phyloP scores from a whole-genome alignment of 1,284 basidiomycete genomes.

The Tylopilus sp. region DNA sequence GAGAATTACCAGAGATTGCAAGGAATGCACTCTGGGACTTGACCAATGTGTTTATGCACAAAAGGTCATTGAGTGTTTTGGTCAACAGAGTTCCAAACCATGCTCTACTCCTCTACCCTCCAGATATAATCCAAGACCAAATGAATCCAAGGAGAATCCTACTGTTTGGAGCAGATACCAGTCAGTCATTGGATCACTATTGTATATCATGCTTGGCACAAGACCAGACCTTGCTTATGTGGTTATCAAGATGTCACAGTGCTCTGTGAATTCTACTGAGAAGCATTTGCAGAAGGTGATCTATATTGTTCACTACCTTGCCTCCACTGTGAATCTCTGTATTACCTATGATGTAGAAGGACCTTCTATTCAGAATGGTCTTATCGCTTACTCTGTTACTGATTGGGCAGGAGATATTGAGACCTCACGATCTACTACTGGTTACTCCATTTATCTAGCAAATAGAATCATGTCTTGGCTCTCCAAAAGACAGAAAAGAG shows the following conservation, averaged over 20 bases:
- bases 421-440: neutral
- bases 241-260: neutral
- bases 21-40: no score
- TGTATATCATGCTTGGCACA: neutral
- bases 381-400: neutral
- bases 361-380: neutral
- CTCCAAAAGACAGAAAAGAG: neutral
- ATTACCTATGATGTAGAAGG: neutral
- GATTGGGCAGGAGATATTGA: neutral
- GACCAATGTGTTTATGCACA: no score
- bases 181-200: no score
- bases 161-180: no score
- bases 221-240: neutral
- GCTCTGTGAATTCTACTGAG: neutral
- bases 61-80: no score
- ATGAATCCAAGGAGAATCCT: no score
- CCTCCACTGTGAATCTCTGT: no score
- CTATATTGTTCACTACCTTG: neutral
- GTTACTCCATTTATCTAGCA: neutral
- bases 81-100: no score
- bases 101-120: neutral
- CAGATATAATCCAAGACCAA: no score
- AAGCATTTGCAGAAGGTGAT: neutral
- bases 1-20: no score
- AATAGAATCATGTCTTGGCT: conserved; percentile 3